phyloP scores from a whole-genome alignment of 2,329 filamentous ascomycete species.

The Neofusicoccum sp. region DNA sequence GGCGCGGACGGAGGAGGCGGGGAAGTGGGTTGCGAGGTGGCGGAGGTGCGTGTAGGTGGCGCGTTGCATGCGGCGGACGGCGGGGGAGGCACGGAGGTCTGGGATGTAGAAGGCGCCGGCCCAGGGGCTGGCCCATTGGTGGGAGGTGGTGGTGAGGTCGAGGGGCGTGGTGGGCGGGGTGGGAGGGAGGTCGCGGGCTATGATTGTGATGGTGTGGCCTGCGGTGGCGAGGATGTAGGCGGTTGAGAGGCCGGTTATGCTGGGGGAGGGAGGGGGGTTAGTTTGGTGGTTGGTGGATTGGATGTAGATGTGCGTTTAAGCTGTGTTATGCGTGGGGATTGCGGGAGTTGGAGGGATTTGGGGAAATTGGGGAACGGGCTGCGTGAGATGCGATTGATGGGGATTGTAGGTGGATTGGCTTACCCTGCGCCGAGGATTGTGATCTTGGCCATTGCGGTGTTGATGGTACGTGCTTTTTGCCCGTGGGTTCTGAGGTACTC shows the following conservation, averaged over 20 bases:
- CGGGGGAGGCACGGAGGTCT: slow-evolving; percentile 23
- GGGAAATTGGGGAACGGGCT: too few relatives aligned
- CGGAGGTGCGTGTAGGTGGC: slow-evolving; percentile 23
- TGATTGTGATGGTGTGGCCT: slow-evolving; percentile 35
- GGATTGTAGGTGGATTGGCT: background rate
- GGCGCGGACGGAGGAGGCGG: slow-evolving; percentile 24
- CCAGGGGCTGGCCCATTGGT: slow-evolving; percentile 38
- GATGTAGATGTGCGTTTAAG: background rate
- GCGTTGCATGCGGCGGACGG: slow-evolving; percentile 34
- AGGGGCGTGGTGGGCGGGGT: background rate
- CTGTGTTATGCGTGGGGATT: background rate
- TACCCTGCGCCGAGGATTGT: slow-evolving; percentile 24
- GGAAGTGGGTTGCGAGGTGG: slow-evolving; percentile 22
- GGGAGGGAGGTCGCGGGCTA: slow-evolving; percentile 34
- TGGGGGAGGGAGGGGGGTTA: background rate
- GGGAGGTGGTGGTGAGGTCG: slow-evolving; percentile 30
- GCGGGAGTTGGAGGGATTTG: background rate
- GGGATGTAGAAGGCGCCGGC: slow-evolving; percentile 38
- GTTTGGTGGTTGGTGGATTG: background rate
- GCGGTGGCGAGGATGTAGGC: slow-evolving; percentile 32
- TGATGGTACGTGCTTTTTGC: background rate
- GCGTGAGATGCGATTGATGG: background rate
- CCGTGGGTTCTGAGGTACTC: background rate
- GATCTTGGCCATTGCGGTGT: slow-evolving; percentile 15
- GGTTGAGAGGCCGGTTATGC: slow-evolving; percentile 31